Conservation (phyloP, 257 asterid genomes). For the Cinchona pubescens region DNA sequence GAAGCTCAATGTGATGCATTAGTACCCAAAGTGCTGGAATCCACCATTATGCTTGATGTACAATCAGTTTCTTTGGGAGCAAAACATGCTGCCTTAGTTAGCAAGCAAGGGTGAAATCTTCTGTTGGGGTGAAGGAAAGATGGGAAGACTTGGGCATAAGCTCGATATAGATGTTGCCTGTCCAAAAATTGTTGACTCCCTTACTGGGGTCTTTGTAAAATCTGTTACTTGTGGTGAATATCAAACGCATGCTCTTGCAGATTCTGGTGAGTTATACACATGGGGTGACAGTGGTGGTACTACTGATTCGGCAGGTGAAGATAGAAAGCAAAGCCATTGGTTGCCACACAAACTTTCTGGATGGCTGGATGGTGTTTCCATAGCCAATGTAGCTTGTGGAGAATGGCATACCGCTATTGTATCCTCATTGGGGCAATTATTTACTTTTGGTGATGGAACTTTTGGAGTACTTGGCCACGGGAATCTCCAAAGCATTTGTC, state of each 20-base stretch:
- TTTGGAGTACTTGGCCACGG: slow-evolving; percentile 60
- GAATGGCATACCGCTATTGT: slow-evolving; percentile 51
- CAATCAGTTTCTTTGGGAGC: slow-evolving; percentile 34
- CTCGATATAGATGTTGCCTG: slow-evolving; percentile 29
- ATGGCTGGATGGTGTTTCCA: slow-evolving; percentile 30
- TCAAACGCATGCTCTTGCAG: slow-evolving; percentile 41
- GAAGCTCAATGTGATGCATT: slow-evolving; percentile 38
- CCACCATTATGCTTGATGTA: slow-evolving; percentile 43
- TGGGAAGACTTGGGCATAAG: slow-evolving; percentile 49
- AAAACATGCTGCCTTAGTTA: slow-evolving; percentile 42
- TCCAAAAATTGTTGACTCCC: slow-evolving; percentile 40
- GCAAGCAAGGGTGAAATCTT: slow-evolving; percentile 52
- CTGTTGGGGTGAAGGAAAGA: slow-evolving; percentile 50
- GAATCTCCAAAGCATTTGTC: slow-evolving; percentile 29
- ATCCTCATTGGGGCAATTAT: slow-evolving; percentile 37
- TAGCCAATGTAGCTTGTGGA: slow-evolving; percentile 44
- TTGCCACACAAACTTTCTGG: slow-evolving; percentile 39
- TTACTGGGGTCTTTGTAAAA: slow-evolving; percentile 24
- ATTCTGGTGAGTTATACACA: slow-evolving; percentile 39
- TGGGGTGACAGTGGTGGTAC: slow-evolving; percentile 38
- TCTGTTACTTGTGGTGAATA: slow-evolving; percentile 44
- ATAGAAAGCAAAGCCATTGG: slow-evolving; percentile 34
- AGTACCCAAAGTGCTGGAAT: slow-evolving; percentile 43
- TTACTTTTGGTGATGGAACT: slow-evolving; percentile 49
- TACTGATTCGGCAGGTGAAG: slow-evolving; percentile 24